Conservation (phyloP, 306 rosid genomes). For the Quercus gilva region DNA sequence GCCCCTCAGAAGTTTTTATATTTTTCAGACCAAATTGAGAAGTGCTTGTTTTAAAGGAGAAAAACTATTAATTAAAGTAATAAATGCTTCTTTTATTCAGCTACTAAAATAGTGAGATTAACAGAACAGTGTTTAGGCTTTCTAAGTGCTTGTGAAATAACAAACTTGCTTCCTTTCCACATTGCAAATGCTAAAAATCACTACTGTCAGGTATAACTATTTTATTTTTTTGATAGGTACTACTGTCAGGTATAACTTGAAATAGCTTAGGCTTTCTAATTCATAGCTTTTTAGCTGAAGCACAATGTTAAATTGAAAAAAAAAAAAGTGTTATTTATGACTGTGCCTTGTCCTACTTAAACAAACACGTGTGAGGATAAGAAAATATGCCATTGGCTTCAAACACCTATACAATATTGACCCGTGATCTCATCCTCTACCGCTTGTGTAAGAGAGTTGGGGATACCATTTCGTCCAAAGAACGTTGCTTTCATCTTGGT, state of each 20-base stretch:
- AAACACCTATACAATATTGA: background rate
- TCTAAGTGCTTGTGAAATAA: background rate
- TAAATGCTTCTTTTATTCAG: background rate
- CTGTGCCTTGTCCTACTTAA: background rate
- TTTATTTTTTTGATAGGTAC: no score
- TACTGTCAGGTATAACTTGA: background rate
- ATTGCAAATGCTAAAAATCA: background rate
- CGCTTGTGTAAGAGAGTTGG: background rate
- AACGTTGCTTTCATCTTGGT: background rate
- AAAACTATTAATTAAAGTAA: background rate
- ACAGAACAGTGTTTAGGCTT: background rate
- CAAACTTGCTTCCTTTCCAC: background rate
- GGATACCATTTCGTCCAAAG: background rate
- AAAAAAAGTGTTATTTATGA: background rate
- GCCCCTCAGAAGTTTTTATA: no score
- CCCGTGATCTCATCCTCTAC: background rate
- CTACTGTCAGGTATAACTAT: background rate
- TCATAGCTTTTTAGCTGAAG: background rate
- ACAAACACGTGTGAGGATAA: background rate
- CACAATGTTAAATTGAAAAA: background rate
- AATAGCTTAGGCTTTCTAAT: background rate
- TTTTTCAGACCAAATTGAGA: background rate
- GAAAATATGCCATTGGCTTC: no score
- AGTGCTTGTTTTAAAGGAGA: background rate
- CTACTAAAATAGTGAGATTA: background rate